Evolutionary conservation across 2,329 filamentous ascomycete species (phyloP), one percentile per base, ranked within the genome.

Genomic region (Colletotrichum salicis): DNA sequence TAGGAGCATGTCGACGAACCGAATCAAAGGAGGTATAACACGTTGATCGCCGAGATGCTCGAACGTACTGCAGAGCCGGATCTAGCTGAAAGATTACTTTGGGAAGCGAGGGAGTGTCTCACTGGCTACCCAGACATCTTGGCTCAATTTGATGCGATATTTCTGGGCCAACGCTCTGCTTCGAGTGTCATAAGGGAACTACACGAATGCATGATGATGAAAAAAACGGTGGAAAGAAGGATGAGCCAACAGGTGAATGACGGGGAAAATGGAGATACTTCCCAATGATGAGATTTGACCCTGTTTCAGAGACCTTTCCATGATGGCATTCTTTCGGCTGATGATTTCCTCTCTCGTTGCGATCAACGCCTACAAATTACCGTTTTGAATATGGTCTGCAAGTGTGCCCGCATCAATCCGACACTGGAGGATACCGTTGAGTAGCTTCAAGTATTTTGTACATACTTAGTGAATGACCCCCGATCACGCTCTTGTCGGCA

Each of bases 1-100:
- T n/a, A 71, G 69, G 58, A 69, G 31, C 59, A 71, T n/a, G 58
- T 71, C 0, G 65, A 69, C 11, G 69, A 71, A 5, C 45, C 65
- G n/a, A 71, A 71, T 1, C 69, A 71, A 35, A 61, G 69, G 3
- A 54, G 69, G 27, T 71, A 71, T 54, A 71, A 71, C 27, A 71
- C 69, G 10, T 29, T 71, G 12, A 71, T 71, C 12, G 58, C 65
- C 4, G 69, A 71, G 35, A 71, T 71, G 69, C 64, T 71, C 4
- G 58, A 69, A 7, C 60, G 51, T 5, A 71, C 69, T 2, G 35
- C 54, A 1, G 69, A 71, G 12, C 64, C 65, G 2, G 65, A 33
- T 8, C 33, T 71, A 15, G 65, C 69, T 11, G 69, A 71, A 54
- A 63, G 69, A 7, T 27, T 71, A 1, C 27, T 71, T 2, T 71